These are phyloP conservation scores for Megacollybia platyphylla DNA, from an alignment of 1,284 basidiomycete genomes.

Conservation along the genomic window DNA sequence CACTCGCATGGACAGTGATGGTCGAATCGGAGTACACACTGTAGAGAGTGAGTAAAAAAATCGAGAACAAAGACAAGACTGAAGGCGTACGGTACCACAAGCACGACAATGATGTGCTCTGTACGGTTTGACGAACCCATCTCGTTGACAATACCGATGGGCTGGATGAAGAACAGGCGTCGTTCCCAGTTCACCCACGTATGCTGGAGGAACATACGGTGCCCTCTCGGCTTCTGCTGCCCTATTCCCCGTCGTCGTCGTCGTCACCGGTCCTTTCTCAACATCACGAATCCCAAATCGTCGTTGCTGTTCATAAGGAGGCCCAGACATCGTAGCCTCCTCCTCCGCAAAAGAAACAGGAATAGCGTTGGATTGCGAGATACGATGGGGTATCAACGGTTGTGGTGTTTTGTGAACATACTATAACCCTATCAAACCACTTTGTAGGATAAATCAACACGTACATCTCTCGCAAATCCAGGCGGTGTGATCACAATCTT, in stretches of 20 bases:
- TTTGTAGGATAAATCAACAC: constrained; percentile 12
- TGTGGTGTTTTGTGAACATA: constrained; percentile 14
- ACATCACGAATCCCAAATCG: too few relatives aligned
- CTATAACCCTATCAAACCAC: constrained; percentile 9
- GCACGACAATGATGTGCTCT: constrained; percentile 66
- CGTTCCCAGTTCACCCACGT: constrained; percentile 26
- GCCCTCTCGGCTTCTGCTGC: too few relatives aligned
- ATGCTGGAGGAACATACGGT: constrained; percentile 8
- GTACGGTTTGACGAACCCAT: constrained; percentile 53
- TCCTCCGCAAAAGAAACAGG: constrained; percentile 1
- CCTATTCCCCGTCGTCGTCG: too few relatives aligned
- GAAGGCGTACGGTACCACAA: constrained; percentile 47
- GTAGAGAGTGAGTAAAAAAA: constrained; percentile 3
- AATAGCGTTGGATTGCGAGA: not conserved
- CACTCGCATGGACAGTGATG: constrained; percentile 64
- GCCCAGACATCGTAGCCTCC: constrained; percentile 22
- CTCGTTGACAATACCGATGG: constrained; percentile 44
- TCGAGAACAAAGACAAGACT: constrained; percentile 2
- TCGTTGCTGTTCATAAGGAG: constrained; percentile 24
- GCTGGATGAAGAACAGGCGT: constrained; percentile 40
- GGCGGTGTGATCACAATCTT: constrained; percentile 55
- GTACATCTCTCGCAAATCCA: constrained; percentile 56
- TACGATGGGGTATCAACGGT: not conserved
- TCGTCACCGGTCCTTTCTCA: too few relatives aligned
- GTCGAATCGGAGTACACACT: constrained; percentile 66